phyloP scores from a whole-genome alignment of 768 basidiomycete species.

The Panellus pusillus region DNA sequence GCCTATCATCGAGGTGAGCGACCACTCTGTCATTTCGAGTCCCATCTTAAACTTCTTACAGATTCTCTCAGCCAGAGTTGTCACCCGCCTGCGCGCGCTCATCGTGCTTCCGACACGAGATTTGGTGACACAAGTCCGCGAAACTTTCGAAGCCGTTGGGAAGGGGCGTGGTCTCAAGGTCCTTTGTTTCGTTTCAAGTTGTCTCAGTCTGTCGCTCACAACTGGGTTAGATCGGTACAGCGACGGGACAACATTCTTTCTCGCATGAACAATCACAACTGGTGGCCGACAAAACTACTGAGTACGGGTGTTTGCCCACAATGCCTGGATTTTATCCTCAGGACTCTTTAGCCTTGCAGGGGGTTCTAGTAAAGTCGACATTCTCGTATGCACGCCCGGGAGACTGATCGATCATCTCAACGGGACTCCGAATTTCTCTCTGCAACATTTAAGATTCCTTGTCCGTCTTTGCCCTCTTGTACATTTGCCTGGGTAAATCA shows the following conservation, averaged over 20 bases:
- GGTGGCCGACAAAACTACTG: conserved; percentile 54
- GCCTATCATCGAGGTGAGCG: conserved; percentile 81
- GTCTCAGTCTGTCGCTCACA: too few species aligned
- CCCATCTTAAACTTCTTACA: conserved; percentile 29
- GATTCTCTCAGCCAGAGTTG: conserved; percentile 69
- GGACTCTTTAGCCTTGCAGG: conserved; percentile 58
- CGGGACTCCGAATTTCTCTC: conserved; percentile 83
- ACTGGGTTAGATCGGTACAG: conserved; percentile 60
- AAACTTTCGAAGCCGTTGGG: conserved; percentile 83
- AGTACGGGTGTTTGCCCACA: conserved; percentile 40
- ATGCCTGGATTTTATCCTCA: not conserved
- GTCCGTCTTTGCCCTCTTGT: conserved; percentile 43
- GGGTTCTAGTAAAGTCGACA: conserved; percentile 89
- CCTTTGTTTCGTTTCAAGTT: conserved; percentile 12
- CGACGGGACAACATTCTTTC: conserved; percentile 94
- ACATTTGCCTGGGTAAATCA: not conserved
- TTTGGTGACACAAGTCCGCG: conserved; percentile 86
- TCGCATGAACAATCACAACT: conserved; percentile 85
- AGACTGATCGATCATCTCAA: conserved; percentile 91
- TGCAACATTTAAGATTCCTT: conserved; percentile 94
- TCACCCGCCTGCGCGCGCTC: conserved; percentile 85
- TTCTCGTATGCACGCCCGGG: conserved; percentile 95
- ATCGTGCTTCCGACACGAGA: conserved; percentile 93
- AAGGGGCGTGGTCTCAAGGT: conserved; percentile 91
- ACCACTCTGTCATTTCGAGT: not conserved